Evolutionary conservation across 352 stramenopile genomes (phyloP).

Genomic region (Phytophthora podocarpi): DNA sequence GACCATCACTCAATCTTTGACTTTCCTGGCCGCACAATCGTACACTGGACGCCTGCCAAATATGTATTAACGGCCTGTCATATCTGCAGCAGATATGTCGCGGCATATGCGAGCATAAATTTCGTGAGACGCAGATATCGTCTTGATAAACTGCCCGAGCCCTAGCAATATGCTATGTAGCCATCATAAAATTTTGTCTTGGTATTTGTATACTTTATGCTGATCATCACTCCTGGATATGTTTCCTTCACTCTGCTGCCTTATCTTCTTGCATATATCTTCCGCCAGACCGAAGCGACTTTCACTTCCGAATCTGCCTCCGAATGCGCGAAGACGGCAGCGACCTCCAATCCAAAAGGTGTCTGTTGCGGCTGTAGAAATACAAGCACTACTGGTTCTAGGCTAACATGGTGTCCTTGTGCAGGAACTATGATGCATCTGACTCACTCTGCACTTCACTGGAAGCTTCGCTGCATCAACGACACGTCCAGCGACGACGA

Average conservation of each 20-base stretch:
- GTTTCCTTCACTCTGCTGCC: too few relatives aligned
- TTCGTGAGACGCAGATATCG: slow-evolving; percentile 1
- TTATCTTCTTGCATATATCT: slow-evolving; percentile 3
- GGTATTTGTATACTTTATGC: slow-evolving; percentile 5
- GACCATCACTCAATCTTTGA: too few relatives aligned
- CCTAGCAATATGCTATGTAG: slow-evolving; percentile 5
- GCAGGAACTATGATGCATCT: slow-evolving; percentile 2
- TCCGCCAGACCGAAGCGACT: neutral
- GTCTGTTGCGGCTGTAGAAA: neutral
- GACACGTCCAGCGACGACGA: neutral
- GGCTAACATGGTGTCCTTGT: neutral
- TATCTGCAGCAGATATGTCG: too few relatives aligned
- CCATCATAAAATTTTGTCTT: slow-evolving; percentile 7
- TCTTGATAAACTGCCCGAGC: neutral
- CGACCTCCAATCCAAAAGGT: too few relatives aligned
- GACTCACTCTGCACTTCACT: neutral
- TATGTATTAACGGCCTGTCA: too few relatives aligned
- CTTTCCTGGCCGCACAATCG: too few relatives aligned
- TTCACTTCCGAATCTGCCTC: neutral
- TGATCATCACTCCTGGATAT: slow-evolving; percentile 15
- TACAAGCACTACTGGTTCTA: neutral
- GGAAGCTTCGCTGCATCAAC: too few relatives aligned
- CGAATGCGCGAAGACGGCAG: neutral
- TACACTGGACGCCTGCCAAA: too few relatives aligned
- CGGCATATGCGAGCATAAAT: too few relatives aligned